Conservation (phyloP, 768 basidiomycete species). For the Mycena rebaudengoi region DNA sequence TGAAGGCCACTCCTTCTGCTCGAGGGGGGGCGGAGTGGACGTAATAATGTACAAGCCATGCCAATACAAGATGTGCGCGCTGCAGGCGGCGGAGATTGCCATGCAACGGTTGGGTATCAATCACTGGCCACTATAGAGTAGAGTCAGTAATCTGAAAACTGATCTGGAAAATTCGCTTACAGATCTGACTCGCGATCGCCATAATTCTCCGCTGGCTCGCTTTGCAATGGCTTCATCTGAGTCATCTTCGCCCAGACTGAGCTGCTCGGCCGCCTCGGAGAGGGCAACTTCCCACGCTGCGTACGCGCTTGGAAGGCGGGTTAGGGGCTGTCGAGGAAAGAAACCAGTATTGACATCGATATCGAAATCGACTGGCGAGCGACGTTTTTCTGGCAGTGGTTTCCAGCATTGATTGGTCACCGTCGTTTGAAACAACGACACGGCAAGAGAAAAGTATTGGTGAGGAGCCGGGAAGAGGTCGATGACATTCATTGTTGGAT, state of each 20-base stretch:
- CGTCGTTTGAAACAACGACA: conserved; percentile 56
- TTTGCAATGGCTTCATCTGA: conserved; percentile 56
- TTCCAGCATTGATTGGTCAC: conserved; percentile 43
- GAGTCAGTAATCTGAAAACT: conserved; percentile 15
- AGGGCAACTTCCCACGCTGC: conserved; percentile 78
- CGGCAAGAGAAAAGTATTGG: conserved; percentile 55
- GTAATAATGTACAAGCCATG: conserved; percentile 92
- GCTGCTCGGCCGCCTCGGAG: conserved; percentile 56
- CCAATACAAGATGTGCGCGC: conserved; percentile 88
- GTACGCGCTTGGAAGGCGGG: conserved; percentile 61
- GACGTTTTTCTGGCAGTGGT: conserved; percentile 40
- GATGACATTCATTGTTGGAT: conserved; percentile 20
- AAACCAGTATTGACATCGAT: conserved; percentile 79
- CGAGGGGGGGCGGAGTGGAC: conserved; percentile 76
- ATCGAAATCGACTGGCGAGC: conserved; percentile 59
- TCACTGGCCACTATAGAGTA: conserved; percentile 65
- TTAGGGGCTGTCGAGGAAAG: conserved; percentile 74
- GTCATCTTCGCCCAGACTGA: conserved; percentile 67
- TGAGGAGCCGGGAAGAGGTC: conserved; percentile 63
- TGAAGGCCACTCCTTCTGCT: conserved; percentile 46
- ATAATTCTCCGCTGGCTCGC: conserved; percentile 65
- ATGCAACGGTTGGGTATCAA: conserved; percentile 63
- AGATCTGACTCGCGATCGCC: conserved; percentile 69
- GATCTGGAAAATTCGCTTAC: conserved; percentile 54
- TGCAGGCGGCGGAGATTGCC: conserved; percentile 70